Evolutionary conservation across 139 green algal genomes (phyloP), one percentile per base, ranked within the genome.

Genomic region (Chlamydomonas schloesseri): DNA sequence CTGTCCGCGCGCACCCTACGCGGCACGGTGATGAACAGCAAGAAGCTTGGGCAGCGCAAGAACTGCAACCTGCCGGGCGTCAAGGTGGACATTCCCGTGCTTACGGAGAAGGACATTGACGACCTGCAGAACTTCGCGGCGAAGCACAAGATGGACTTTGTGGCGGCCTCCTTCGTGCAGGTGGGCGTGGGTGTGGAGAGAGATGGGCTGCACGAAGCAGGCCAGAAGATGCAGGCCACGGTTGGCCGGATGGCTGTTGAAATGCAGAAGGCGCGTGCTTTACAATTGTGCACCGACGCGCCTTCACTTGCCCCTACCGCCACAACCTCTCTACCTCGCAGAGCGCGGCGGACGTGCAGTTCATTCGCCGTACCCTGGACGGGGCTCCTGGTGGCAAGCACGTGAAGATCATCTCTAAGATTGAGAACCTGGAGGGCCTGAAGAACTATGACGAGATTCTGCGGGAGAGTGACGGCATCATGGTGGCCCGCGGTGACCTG

Each of bases 401-500:
- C 18, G 74, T 89, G 42, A 83, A 91, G 36, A 96, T 96, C 88
- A 96, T 96, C 83, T 92, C 86, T 36, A 96, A 96, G 89, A 95
- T 96, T 42, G 93, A 96, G 80, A 96, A 96, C 86, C 31, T 88
- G 55, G 87, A 88, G 83, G 93, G 91, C 8, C 75, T 96, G 31
- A 76, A 86, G 29, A 94, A 96, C 86, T 95, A 91, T 79, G 93
- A 96, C 81, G 90, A 94, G 80, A 96, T 96, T 87, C 83, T 96
- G 64, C 85, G 90, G 42, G 84, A 90, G 89, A 96, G 93, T 28
- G 94, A 97, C 76, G 91, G 93, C 28, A 91, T 97, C 76, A 97
- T 97, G 94, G 93, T 96, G 46, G 94, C 94, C 37, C 88, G 94
- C n/a, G 94, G 94, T 23, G 93, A 96, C 82, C 87, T 97, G 84